phyloP scores from a whole-genome alignment of 2,329 filamentous ascomycete genomes.

The Dothistroma pini region DNA sequence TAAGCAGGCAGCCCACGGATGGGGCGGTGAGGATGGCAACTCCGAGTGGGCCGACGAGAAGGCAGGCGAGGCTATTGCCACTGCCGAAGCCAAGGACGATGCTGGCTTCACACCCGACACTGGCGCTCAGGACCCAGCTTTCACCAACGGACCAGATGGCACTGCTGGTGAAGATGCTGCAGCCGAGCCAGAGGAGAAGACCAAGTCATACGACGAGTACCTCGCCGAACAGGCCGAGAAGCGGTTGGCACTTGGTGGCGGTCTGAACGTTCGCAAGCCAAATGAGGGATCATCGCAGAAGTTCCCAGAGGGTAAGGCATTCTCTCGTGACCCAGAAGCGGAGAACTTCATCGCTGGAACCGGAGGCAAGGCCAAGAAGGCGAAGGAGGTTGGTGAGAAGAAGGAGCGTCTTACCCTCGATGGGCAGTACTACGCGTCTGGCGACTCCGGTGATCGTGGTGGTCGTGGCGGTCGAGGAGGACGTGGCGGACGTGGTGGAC shows the following conservation, averaged over 20 bases:
- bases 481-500: constrained; percentile 40
- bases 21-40: constrained; percentile 74
- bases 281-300: constrained; percentile 96
- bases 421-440: constrained; percentile 60
- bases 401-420: constrained; percentile 90
- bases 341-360: constrained; percentile 70
- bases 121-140: constrained; percentile 43
- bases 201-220: constrained; percentile 86
- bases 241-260: constrained; percentile 66
- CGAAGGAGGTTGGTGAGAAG: constrained; percentile 74
- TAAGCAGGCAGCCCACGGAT: constrained; percentile 84
- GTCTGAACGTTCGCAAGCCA: constrained; percentile 74
- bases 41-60: constrained; percentile 89
- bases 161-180: constrained; percentile 29
- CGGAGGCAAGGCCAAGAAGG: constrained; percentile 74
- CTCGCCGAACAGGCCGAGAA: constrained; percentile 72
- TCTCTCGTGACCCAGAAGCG: constrained; percentile 56
- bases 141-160: constrained; percentile 42
- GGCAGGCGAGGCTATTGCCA: constrained; percentile 83
- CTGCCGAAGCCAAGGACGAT: constrained; percentile 40
- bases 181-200: constrained; percentile 64
- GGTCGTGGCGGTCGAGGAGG: constrained; percentile 49
- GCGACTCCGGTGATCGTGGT: constrained; percentile 54
- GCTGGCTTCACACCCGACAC: constrained; percentile 29
- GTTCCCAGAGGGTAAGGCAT: constrained; percentile 78